phyloP scores from a whole-genome alignment of 306 rosid genomes.

The Rubus parviflorus region DNA sequence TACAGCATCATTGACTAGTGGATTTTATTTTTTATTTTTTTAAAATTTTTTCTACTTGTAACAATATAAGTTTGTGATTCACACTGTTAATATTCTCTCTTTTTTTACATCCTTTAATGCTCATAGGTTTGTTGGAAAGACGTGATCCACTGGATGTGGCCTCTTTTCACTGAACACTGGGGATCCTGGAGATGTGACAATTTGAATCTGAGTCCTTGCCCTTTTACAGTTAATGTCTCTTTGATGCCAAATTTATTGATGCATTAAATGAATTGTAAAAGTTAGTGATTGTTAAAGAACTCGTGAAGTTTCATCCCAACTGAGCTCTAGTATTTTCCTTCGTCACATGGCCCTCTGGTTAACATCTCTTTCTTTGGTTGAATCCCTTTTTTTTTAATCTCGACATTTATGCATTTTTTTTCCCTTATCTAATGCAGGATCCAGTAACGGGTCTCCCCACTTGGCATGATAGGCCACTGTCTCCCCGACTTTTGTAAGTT shows the following conservation, averaged over 20 bases:
- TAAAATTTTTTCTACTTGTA: neutral
- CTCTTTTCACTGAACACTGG: slow-evolving; percentile 76
- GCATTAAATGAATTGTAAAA: neutral
- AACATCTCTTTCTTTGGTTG: neutral
- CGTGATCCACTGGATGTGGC: slow-evolving; percentile 94
- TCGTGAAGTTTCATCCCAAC: neutral
- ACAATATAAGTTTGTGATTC: neutral
- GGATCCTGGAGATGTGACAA: slow-evolving; percentile 74
- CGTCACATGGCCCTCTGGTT: slow-evolving; percentile 7
- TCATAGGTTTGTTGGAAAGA: slow-evolving; percentile 75
- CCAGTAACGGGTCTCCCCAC: slow-evolving; percentile 74
- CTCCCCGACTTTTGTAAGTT: slow-evolving; percentile 62
- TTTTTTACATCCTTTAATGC: slow-evolving; percentile 1
- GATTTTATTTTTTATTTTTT: neutral
- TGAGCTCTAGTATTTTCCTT: slow-evolving; percentile 3
- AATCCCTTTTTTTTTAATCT: neutral
- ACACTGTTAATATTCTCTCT: neutral
- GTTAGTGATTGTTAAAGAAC: neutral
- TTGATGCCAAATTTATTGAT: slow-evolving; percentile 1
- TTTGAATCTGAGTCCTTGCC: slow-evolving; percentile 65
- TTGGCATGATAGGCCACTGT: slow-evolving; percentile 64
- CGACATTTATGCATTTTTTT: slow-evolving; percentile 12
- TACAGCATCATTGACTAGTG: neutral
- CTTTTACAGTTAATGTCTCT: slow-evolving; percentile 66
- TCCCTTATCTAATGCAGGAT: slow-evolving; percentile 52